These are phyloP conservation scores for Phytophthora pseudosyringae DNA, from an alignment of 352 stramenopile species.

Conservation along the genomic window DNA sequence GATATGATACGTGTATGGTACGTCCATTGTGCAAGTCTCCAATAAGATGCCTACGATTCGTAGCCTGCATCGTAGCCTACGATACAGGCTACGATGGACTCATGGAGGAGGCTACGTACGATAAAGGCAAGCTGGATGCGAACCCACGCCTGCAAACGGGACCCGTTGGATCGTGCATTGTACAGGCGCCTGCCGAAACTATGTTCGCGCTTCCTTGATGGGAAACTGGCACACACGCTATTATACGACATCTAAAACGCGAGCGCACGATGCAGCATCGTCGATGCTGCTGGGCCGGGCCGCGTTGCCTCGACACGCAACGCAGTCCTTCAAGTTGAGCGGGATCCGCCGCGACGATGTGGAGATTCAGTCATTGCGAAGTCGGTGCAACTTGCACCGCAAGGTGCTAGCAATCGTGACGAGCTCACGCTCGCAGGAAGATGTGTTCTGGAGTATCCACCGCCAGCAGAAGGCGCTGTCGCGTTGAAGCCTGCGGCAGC, in stretches of 20 bases:
- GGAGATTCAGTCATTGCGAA: constrained; percentile 5
- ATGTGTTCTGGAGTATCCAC: constrained; percentile 6
- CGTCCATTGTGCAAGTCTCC: neutral
- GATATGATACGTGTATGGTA: constrained; percentile 20
- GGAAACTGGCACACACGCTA: constrained; percentile 7
- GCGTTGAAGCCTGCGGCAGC: constrained; percentile 1
- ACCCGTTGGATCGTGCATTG: neutral
- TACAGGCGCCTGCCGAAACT: neutral
- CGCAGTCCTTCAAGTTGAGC: constrained; percentile 18
- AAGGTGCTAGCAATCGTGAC: neutral
- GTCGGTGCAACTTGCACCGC: constrained; percentile 3
- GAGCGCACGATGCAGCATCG: neutral
- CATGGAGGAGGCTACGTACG: neutral
- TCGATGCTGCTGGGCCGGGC: constrained; percentile 9
- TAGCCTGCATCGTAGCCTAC: neutral
- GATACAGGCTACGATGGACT: too few species aligned
- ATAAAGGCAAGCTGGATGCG: constrained; percentile 3
- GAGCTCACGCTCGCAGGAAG: neutral
- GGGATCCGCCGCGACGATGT: constrained; percentile 3
- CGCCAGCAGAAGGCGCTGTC: neutral
- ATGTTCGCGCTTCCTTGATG: constrained; percentile 25
- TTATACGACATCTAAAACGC: constrained; percentile 14
- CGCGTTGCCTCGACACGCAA: neutral
- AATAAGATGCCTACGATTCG: too few species aligned
- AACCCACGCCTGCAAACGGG: constrained; percentile 7